A percentile compares a stretch with the other conserved stretches of the same genome.
These are phyloP conservation scores for Fusarium annulatum DNA, from an alignment of 2,329 filamentous ascomycete species.

Conservation along the genomic window DNA sequence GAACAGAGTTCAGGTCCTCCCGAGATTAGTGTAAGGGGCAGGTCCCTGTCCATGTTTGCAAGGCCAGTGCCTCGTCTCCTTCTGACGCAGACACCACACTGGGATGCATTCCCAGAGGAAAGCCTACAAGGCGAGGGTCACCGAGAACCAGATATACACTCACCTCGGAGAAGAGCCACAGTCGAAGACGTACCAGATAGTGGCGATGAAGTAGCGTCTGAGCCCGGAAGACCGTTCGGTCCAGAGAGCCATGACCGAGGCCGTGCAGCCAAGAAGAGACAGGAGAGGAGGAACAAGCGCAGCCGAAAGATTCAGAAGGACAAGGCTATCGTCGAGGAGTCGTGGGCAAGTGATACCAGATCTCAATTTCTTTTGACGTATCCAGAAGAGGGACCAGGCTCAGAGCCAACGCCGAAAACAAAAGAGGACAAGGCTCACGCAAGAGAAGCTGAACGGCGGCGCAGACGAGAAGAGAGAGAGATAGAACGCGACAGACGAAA, in stretches of 20 bases:
- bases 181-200: background rate
- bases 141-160: fast-evolving
- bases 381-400: fast-evolving
- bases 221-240: fast-evolving
- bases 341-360: background rate
- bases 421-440: background rate
- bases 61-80: background rate
- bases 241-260: background rate
- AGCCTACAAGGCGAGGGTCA: fast-evolving
- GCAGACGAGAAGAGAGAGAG: background rate
- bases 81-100: background rate
- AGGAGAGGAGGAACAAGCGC: background rate
- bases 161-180: background rate
- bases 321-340: background rate
- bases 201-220: background rate
- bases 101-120: background rate
- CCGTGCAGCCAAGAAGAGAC: background rate
- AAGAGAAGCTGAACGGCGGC: background rate
- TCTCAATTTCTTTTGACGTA: background rate
- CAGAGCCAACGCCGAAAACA: background rate
- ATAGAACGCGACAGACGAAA: background rate
- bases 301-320: background rate
- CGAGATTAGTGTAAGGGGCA: background rate
- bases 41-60: too few species aligned
- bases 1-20: fast-evolving